Base-by-base conservation (phyloP, 192 early-diverging fungal species). In the Backusella psychrophila region DNA sequence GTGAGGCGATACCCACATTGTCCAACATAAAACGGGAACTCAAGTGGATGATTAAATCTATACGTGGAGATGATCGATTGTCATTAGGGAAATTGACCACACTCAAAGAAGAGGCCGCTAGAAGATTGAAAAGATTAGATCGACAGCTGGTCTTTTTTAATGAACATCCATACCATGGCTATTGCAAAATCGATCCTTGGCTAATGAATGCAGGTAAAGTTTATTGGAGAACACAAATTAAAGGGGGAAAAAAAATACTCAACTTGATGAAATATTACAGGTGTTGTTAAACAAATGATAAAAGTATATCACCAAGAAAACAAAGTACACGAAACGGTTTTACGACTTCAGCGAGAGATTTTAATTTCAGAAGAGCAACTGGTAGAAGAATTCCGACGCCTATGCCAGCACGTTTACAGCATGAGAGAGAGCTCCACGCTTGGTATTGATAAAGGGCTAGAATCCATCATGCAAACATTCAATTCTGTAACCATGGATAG, bases 171-270 rank as follows among this genome's bases (percentile, higher is more conserved):
- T 66, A 79, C 44, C 78, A 75, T 69, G 78, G 73, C 0, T 70
- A 56, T 21, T 71, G 11, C 21, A 68, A 74, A 31, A 1, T 63
- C 31, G 78, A 79, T 44, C 78, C 78, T 12, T 79, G 78, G 78
- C 34, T 79, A 66, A 71, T 75, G 72, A 79, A 79, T 59, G 66
- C 78, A 75, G 42, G 78, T 79, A 79, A 52, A n/a, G 3, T 66
- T 75, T 44, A 41, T 66, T 63, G 26, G n/a, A n/a, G n/a, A n/a
- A n/a, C n/a, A n/a, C n/a, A n/a, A n/a, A n/a, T n/a, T n/a, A n/a
- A n/a, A n/a, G n/a, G n/a, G n/a, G n/a, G n/a, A n/a, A n/a, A 71
- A 71, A 31, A 49, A 46, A 29, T 17, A 23, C n/a, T 44, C 6
- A 26, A 46, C 31, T 39, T 70, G 0, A 29, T 36, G 39, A n/a